A percentile compares a stretch with the other conserved stretches of the same genome.
phyloP scores from a whole-genome alignment of 495 filamentous ascomycete genomes.

The Rostrohypoxylon terebratum region DNA sequence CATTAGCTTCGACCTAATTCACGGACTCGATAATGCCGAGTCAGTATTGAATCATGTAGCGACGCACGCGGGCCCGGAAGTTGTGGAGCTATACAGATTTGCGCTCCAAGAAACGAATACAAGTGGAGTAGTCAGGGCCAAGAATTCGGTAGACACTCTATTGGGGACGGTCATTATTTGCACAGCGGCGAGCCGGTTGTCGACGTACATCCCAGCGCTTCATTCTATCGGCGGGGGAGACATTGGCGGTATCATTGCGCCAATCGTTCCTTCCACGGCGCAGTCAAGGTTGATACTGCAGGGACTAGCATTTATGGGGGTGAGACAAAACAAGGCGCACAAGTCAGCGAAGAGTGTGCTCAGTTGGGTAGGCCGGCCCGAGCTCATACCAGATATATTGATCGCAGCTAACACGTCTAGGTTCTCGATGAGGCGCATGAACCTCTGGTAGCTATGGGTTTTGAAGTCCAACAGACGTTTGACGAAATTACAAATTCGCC shows the following conservation, averaged over 20 bases:
- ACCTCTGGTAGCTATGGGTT: conserved; percentile 79
- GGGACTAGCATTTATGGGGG: conserved; percentile 82
- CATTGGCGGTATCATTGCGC: conserved; percentile 83
- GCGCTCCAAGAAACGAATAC: conserved; percentile 77
- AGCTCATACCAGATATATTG: background rate
- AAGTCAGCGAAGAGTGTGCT: conserved; percentile 75
- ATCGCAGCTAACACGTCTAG: conserved; percentile 56
- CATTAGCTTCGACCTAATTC: conserved; percentile 80
- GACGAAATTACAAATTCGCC: conserved; percentile 84
- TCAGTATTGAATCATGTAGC: conserved; percentile 80
- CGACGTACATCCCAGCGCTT: conserved; percentile 77
- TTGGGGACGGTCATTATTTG: conserved; percentile 88
- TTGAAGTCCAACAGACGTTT: conserved; percentile 77
- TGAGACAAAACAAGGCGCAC: conserved; percentile 83
- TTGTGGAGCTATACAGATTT: conserved; percentile 83
- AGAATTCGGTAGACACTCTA: conserved; percentile 72
- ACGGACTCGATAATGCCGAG: conserved; percentile 80
- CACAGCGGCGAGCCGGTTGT: conserved; percentile 72
- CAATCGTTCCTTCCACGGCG: conserved; percentile 76
- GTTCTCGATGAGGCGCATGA: conserved; percentile 78
- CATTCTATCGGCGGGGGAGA: conserved; percentile 61
- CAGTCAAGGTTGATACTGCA: conserved; percentile 79
- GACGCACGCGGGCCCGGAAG: conserved; percentile 79
- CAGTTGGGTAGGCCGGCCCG: conserved; percentile 73
- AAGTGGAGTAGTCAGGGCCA: conserved; percentile 87